phyloP scores from a whole-genome alignment of 2,329 filamentous ascomycete species.

The Rhynchosporium graminicola region DNA sequence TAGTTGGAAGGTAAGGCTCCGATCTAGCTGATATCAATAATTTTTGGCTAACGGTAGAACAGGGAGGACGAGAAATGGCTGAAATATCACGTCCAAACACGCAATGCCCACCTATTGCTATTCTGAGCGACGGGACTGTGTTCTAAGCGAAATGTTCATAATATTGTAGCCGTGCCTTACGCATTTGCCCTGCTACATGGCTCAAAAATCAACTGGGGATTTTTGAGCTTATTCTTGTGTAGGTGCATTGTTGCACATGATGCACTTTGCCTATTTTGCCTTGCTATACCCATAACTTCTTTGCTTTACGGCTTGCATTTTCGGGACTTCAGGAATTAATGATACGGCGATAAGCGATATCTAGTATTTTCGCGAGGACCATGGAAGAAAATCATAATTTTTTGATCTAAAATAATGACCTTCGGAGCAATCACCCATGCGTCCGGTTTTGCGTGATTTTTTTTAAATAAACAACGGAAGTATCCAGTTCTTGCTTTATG shows the following conservation, averaged over 20 bases:
- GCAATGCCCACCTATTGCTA: conserved; percentile 82
- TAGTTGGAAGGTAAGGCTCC: conserved; percentile 83
- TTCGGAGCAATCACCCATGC: too few species aligned
- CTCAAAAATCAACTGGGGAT: background rate
- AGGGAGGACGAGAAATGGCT: conserved; percentile 92
- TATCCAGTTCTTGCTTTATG: too few species aligned
- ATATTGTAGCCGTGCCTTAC: background rate
- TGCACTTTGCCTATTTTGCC: background rate
- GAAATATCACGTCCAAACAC: conserved; percentile 95
- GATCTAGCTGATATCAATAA: conserved; percentile 11
- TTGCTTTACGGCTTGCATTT: background rate
- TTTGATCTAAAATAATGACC: too few species aligned
- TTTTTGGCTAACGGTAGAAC: conserved; percentile 31
- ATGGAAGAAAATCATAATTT: too few species aligned
- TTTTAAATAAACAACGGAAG: too few species aligned
- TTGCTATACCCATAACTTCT: background rate
- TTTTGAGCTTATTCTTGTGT: background rate
- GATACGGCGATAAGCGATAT: too few species aligned
- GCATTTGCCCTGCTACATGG: background rate
- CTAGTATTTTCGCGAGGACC: too few species aligned
- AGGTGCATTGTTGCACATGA: too few species aligned
- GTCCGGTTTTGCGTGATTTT: too few species aligned
- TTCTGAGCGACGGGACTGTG: conserved; percentile 93
- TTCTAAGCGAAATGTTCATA: conserved; percentile 58
- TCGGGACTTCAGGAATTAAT: background rate